These are phyloP conservation scores for Boletus mariae DNA, from an alignment of 1,284 basidiomycete species.

Conservation along the genomic window DNA sequence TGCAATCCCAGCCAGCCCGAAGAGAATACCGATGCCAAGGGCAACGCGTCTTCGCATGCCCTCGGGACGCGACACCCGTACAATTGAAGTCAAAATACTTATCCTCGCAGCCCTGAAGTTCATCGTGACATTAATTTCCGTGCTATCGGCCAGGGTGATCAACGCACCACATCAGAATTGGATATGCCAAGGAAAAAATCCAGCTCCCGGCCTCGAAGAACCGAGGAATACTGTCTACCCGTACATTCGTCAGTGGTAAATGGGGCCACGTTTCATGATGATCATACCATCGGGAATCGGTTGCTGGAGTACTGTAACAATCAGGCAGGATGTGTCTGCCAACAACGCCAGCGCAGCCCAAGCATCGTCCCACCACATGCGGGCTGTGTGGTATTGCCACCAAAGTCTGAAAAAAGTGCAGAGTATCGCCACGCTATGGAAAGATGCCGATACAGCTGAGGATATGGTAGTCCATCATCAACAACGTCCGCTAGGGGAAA, in stretches of 20 bases:
- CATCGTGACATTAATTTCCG: constrained; percentile 1
- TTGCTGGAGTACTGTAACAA: constrained; percentile 8
- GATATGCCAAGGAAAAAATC: constrained; percentile 20
- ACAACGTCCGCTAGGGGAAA: background rate
- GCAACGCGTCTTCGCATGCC: constrained; percentile 9
- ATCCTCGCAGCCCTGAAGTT: constrained; percentile 23
- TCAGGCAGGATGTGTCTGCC: constrained; percentile 17
- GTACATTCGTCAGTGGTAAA: background rate
- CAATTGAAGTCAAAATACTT: constrained; percentile 26
- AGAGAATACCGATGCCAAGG: constrained; percentile 13
- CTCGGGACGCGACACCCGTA: constrained; percentile 23
- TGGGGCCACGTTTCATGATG: background rate
- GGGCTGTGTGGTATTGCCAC: constrained; percentile 19
- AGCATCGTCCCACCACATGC: constrained; percentile 31
- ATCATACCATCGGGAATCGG: constrained; percentile 6
- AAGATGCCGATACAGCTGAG: constrained; percentile 17
- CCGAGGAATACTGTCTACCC: constrained; percentile 6
- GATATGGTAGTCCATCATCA: background rate
- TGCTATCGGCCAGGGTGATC: background rate
- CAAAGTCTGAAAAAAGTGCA: constrained; percentile 26
- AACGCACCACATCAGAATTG: constrained; percentile 28
- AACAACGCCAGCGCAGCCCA: constrained; percentile 18
- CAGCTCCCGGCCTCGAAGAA: constrained; percentile 14
- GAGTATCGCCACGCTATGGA: constrained; percentile 24
- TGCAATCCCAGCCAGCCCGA: constrained; percentile 11